Conservation (phyloP, 2,329 filamentous ascomycete genomes). For the Uncinocarpus reesii region DNA sequence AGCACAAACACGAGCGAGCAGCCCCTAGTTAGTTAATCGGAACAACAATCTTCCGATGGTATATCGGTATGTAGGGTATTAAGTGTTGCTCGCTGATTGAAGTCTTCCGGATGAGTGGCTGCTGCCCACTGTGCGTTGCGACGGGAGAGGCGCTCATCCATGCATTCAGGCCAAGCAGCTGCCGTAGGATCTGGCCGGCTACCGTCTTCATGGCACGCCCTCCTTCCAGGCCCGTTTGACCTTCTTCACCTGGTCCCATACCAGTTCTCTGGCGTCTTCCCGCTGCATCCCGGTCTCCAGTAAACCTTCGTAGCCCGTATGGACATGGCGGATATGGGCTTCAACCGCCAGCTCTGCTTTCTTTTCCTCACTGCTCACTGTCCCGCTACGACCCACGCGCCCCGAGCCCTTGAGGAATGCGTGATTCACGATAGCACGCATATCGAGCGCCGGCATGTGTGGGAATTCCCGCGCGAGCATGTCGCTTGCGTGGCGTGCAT, state of each 20-base stretch:
- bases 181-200: too few relatives aligned
- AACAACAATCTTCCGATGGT: too few relatives aligned
- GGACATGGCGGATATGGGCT: slow-evolving; percentile 36
- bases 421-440: slow-evolving; percentile 29
- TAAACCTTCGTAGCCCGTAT: slow-evolving; percentile 33
- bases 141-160: too few relatives aligned
- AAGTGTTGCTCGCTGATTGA: too few relatives aligned
- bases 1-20: too few relatives aligned
- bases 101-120: too few relatives aligned
- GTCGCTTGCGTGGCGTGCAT: slow-evolving; percentile 20
- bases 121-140: too few relatives aligned
- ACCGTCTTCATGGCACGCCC: not conserved
- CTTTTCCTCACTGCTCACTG: slow-evolving; percentile 24
- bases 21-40: too few relatives aligned
- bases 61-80: too few relatives aligned
- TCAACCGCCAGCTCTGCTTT: slow-evolving; percentile 34
- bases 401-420: slow-evolving; percentile 35
- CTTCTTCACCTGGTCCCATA: slow-evolving; percentile 24
- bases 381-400: slow-evolving; percentile 31
- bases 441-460: slow-evolving; percentile 27
- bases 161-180: too few relatives aligned
- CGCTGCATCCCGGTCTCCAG: slow-evolving; percentile 23
- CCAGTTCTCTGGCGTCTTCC: slow-evolving; percentile 24
- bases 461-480: slow-evolving; percentile 30
- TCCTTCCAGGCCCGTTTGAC: slow-evolving; percentile 28